Evolutionary conservation across 768 basidiomycete species (phyloP), one percentile per base, ranked within the genome.

Genomic region (Leccinum pellstonianum): DNA sequence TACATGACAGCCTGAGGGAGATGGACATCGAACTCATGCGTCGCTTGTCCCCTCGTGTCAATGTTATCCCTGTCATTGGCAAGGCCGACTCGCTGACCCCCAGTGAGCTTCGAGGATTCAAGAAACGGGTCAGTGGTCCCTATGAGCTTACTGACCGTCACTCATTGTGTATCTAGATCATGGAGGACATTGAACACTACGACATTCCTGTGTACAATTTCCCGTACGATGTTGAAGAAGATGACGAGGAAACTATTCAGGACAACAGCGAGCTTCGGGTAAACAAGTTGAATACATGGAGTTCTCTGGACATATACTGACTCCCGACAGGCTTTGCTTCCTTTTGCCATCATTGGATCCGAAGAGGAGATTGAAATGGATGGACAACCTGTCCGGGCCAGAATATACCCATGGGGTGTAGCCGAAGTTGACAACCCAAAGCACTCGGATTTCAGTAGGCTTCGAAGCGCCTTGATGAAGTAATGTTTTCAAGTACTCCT

Each of bases 11-110:
- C 27, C 79, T 99, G 70, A 85, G 97, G 61, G 97, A 98, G 74
- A 96, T 99, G 87, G 97, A 98, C 73, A 98, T 98, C 61, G 96
- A 98, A 73, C 82, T 99, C 57, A 99, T 99, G 97, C 90, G 95
- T 64, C 92, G 95, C 64, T 85, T 98, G 56, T 96, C 97, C 3
- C 95, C 95, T 25, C 90, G 95, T 58, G 97, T 98, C 75, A 99
- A 99, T 72, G 97, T 99, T 64, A 99, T 99, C 64, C 97, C 97
- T 52, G 95, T 98, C 69, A 83, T 93, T 69, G 97, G 97, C 60
- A 99, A 99, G 75, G 91, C 95, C 1, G 97, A 99, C 73, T 87
- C 93, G 15, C 77, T 99, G 72, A 99, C 96, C 11, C 94, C 95
- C 3, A 86, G 83, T 62, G 97, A 98, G 73, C 86, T 98, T 56